A percentile compares a stretch with the other conserved stretches of the same genome.
Evolutionary conservation across 2,329 filamentous ascomycete genomes (phyloP).

Genomic region (Xylaria sp.): DNA sequence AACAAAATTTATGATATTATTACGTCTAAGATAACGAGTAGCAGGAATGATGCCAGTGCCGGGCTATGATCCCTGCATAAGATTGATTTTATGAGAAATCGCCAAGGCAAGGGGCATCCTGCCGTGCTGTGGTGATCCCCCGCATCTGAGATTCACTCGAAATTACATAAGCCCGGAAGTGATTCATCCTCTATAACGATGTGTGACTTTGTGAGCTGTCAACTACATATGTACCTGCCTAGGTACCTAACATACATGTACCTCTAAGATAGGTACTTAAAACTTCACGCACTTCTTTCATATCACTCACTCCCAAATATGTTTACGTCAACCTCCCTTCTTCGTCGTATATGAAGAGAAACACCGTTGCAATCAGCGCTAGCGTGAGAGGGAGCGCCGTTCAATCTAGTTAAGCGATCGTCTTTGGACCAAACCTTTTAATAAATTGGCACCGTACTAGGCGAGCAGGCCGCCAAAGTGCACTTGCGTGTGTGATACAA

Average conservation of each 20-base stretch:
- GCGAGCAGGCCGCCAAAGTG: neutral
- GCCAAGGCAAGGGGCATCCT: slow-evolving; percentile 12
- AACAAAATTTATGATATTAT: neutral
- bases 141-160: slow-evolving; percentile 9
- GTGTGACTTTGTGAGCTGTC: too few relatives aligned
- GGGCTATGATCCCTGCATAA: slow-evolving; percentile 22
- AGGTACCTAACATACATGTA: too few relatives aligned
- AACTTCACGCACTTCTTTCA: neutral
- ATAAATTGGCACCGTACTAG: neutral
- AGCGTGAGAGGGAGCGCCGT: neutral
- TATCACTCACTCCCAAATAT: neutral
- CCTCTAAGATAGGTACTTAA: too few relatives aligned
- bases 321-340: neutral
- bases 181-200: neutral
- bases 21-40: neutral
- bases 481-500: neutral
- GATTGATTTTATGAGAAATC: slow-evolving; percentile 20
- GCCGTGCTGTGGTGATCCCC: slow-evolving; percentile 12
- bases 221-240: too few relatives aligned
- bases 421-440: neutral
- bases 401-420: neutral
- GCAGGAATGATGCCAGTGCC: neutral
- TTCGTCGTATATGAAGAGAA: neutral
- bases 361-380: neutral
- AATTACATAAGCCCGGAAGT: slow-evolving; percentile 15